phyloP scores from a whole-genome alignment of 768 basidiomycete species.

The Trametes maxima region DNA sequence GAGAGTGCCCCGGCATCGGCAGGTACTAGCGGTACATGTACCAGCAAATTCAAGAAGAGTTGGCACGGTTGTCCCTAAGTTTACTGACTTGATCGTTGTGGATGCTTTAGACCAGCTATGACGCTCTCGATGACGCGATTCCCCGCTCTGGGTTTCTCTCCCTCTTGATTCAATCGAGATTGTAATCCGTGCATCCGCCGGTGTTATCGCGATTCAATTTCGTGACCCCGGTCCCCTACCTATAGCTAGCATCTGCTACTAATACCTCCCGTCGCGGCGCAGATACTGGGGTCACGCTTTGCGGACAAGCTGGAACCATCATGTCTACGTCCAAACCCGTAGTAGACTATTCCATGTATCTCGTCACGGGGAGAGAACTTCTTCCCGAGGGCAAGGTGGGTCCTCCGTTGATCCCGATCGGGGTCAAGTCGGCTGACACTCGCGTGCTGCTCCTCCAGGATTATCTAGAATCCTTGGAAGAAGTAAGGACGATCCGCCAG shows the following conservation, averaged over 20 bases:
- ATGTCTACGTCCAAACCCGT: slow-evolving; percentile 10
- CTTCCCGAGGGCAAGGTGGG: slow-evolving; percentile 76
- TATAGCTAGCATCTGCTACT: too few relatives aligned
- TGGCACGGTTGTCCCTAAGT: too few relatives aligned
- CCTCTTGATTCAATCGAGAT: not conserved
- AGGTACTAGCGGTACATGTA: too few relatives aligned
- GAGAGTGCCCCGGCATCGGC: too few relatives aligned
- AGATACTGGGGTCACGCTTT: too few relatives aligned
- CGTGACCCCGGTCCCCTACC: too few relatives aligned
- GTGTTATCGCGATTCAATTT: not conserved
- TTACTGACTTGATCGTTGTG: too few relatives aligned
- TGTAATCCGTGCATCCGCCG: not conserved
- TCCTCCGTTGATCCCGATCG: not conserved
- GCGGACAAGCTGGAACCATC: too few relatives aligned
- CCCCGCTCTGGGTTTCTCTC: not conserved
- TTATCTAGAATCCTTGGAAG: slow-evolving; percentile 74
- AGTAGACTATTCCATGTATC: slow-evolving; percentile 75
- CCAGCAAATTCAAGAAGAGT: too few relatives aligned
- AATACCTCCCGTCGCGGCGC: too few relatives aligned
- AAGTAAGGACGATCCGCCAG: slow-evolving; percentile 44
- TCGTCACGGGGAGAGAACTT: slow-evolving; percentile 82
- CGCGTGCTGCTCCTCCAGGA: slow-evolving; percentile 41
- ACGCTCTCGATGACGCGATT: not conserved
- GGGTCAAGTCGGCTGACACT: not conserved
- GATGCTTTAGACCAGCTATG: not conserved